A percentile compares a stretch with the other conserved stretches of the same genome.
These are phyloP conservation scores for Gloeophyllum trabeum DNA, from an alignment of 768 basidiomycete species.

Conservation along the genomic window DNA sequence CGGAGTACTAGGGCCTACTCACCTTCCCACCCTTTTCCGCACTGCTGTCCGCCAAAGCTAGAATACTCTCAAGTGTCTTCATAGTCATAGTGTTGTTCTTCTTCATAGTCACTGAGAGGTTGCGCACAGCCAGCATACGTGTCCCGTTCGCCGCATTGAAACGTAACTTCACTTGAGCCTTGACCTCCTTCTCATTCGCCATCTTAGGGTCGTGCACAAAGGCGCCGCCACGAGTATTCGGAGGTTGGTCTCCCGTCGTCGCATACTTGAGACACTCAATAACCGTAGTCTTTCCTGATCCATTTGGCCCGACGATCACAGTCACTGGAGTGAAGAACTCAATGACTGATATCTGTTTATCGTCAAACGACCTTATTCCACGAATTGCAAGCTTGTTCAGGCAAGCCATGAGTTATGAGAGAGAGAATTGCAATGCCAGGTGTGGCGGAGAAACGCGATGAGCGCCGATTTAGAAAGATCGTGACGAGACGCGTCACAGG, in stretches of 20 bases:
- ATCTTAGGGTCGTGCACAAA: constrained; percentile 99
- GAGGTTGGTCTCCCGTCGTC: constrained; percentile 95
- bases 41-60: constrained; percentile 61
- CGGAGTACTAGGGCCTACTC: constrained; percentile 10
- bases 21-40: constrained; percentile 72
- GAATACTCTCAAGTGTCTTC: constrained; percentile 94
- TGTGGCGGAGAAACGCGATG: too few species aligned
- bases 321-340: constrained; percentile 97
- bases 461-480: too few species aligned
- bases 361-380: constrained; percentile 92
- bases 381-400: constrained; percentile 91
- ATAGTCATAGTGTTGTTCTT: constrained; percentile 82
- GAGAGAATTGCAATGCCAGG: too few species aligned
- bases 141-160: constrained; percentile 86
- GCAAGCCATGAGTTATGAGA: too few species aligned
- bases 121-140: constrained; percentile 84
- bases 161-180: constrained; percentile 93
- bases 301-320: constrained; percentile 97
- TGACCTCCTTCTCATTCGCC: constrained; percentile 98
- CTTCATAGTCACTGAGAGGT: constrained; percentile 87
- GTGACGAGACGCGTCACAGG: too few species aligned
- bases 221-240: constrained; percentile 96
- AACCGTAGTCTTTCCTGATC: constrained; percentile 96
- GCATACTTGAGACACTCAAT: constrained; percentile 99
- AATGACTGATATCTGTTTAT: constrained; percentile 87